Evolutionary conservation across 2,329 filamentous ascomycete genomes (phyloP).

Genomic region (Coniochaeta prunicola): DNA sequence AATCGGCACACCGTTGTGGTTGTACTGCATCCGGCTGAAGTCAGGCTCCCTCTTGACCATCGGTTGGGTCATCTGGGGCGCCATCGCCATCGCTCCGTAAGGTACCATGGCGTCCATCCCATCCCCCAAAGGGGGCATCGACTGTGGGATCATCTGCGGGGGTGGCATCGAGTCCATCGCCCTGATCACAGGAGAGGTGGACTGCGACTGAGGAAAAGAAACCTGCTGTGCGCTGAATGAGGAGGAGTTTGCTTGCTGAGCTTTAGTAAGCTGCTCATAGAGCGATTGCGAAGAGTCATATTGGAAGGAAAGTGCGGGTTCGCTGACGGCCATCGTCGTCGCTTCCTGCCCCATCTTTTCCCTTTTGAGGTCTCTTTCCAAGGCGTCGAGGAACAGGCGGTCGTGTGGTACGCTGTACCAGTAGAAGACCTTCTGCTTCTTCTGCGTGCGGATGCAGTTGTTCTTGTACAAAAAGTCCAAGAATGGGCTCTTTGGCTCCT

Average conservation of each 20-base stretch:
- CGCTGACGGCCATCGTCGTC: slow-evolving; percentile 91
- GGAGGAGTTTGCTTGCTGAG: slow-evolving; percentile 96
- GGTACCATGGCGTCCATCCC: slow-evolving; percentile 67
- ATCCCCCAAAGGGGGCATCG: slow-evolving; percentile 48
- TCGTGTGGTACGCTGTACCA: slow-evolving; percentile 99
- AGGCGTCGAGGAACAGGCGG: slow-evolving; percentile 89
- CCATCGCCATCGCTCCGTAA: slow-evolving; percentile 64
- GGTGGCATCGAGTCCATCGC: slow-evolving; percentile 89
- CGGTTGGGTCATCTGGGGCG: slow-evolving; percentile 59
- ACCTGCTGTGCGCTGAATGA: slow-evolving; percentile 79
- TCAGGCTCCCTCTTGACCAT: slow-evolving; percentile 86
- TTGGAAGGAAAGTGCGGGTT: slow-evolving; percentile 95
- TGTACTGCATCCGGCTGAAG: slow-evolving; percentile 75
- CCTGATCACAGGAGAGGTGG: slow-evolving; percentile 82
- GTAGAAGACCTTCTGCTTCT: slow-evolving; percentile 99
- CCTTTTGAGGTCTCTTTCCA: slow-evolving; percentile 95
- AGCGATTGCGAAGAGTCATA: slow-evolving; percentile 99
- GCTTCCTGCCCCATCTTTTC: slow-evolving; percentile 99
- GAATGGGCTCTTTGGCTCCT: slow-evolving; percentile 98
- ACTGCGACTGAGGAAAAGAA: slow-evolving; percentile 66
- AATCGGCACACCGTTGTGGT: slow-evolving; percentile 83
- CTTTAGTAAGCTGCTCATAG: slow-evolving; percentile 98
- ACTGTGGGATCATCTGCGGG: slow-evolving; percentile 48
- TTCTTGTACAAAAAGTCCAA: slow-evolving; percentile 99
- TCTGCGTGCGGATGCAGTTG: slow-evolving; percentile 99